Evolutionary conservation across 495 filamentous ascomycete species (phyloP).

Genomic region (Trichoderma orchidacearum): DNA sequence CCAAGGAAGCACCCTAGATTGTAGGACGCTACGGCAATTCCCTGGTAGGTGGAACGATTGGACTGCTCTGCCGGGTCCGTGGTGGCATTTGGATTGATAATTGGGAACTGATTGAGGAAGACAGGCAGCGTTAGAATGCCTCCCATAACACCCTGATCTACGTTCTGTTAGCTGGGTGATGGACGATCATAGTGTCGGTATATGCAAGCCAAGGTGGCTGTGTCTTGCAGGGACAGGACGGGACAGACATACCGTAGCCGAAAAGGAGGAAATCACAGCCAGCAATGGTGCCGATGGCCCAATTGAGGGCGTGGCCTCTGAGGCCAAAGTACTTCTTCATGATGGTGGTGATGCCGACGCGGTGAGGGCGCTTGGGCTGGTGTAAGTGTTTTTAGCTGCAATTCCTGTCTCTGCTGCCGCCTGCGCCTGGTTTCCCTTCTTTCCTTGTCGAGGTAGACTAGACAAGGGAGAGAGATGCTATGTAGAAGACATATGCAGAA

Average conservation of each 20-base stretch:
- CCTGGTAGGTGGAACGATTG: constrained; percentile 40
- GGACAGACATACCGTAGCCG: constrained; percentile 21
- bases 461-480: not conserved
- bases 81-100: constrained; percentile 32
- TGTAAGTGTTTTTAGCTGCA: not conserved
- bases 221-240: too few species aligned
- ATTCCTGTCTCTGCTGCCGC: not conserved
- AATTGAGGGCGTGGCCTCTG: constrained; percentile 48
- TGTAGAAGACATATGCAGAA: too few species aligned
- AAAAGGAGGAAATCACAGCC: constrained; percentile 54
- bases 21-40: constrained; percentile 50
- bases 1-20: constrained; percentile 68
- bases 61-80: constrained; percentile 19
- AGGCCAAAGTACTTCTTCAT: constrained; percentile 49
- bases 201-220: not conserved
- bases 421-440: not conserved
- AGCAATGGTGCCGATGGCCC: constrained; percentile 53
- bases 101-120: constrained; percentile 41
- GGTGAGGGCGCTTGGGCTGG: too few species aligned
- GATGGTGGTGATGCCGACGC: too few species aligned
- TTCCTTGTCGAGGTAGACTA: not conserved
- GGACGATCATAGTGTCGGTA: too few species aligned
- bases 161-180: constrained; percentile 8
- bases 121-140: constrained; percentile 41
- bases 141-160: constrained; percentile 43